phyloP scores from a whole-genome alignment of 2,329 filamentous ascomycete genomes.

The Pseudocercospora fijiensis region DNA sequence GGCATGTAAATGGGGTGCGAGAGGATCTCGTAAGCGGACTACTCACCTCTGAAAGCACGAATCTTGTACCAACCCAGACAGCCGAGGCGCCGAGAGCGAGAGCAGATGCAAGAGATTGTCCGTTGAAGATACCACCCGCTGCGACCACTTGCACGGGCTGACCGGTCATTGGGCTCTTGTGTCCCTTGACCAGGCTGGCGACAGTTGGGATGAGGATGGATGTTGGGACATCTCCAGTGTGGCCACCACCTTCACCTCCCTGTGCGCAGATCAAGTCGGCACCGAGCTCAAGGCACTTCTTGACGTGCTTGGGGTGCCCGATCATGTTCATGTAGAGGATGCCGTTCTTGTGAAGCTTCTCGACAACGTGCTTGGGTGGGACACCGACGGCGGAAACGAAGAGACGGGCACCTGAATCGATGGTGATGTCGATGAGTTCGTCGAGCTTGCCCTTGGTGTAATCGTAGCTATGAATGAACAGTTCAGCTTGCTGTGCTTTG shows the following conservation, averaged over 20 bases:
- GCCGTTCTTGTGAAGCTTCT: constrained; percentile 81
- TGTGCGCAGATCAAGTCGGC: constrained; percentile 98
- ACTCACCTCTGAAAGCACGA: constrained; percentile 72
- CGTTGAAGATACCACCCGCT: constrained; percentile 91
- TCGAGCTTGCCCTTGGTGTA: constrained; percentile 99
- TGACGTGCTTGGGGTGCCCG: constrained; percentile 97
- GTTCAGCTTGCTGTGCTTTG: background rate
- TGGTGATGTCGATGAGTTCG: constrained; percentile 86
- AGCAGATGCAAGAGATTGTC: constrained; percentile 81
- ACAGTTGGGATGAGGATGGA: constrained; percentile 89
- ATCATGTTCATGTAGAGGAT: constrained; percentile 99
- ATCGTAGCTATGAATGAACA: constrained; percentile 70
- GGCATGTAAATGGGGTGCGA: background rate
- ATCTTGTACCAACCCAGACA: constrained; percentile 96
- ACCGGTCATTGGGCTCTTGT: constrained; percentile 84
- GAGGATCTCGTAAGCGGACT: background rate
- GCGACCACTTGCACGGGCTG: constrained; percentile 87
- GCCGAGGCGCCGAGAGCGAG: constrained; percentile 89
- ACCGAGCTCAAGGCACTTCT: constrained; percentile 89
- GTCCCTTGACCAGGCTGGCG: constrained; percentile 73
- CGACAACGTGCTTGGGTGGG: constrained; percentile 82
- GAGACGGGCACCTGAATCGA: constrained; percentile 83
- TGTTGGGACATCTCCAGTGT: constrained; percentile 79
- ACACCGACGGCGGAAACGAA: constrained; percentile 97
- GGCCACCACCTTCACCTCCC: constrained; percentile 91